Evolutionary conservation across 2,329 filamentous ascomycete genomes (phyloP), one percentile per base, ranked within the genome.

Genomic region (Fusarium sp.): DNA sequence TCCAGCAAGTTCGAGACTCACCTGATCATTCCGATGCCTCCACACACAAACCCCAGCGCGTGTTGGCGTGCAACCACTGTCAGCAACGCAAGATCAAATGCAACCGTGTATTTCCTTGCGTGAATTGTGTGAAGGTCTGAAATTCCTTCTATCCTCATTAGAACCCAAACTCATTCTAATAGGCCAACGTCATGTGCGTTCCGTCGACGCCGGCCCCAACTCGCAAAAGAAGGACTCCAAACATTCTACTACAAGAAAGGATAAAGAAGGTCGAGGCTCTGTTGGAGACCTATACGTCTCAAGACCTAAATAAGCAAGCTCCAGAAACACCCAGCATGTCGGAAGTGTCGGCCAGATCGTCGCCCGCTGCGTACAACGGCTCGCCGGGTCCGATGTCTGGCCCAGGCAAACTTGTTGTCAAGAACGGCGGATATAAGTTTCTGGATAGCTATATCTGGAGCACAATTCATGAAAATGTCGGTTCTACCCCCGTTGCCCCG

Each of bases 51-150:
- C 45, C 32, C 1, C 49, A 43, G 23, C 49, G 60, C 8, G 32
- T 62, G n/a, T 43, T 62, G 19, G 57, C 60, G 6, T 62, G 60
- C 7, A 62, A 47, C 30, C 59, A 62, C 23, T 62, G 60, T 14
- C 60, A 62, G 20, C 58, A 62, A 23, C 60, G 60, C 15, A 62
- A 62, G 4, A 61, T 62, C 10, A 62, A 57, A 45, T 62, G 60
- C 44, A 62, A 63, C 19, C 60, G 60, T 7, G 25, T 63, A 3
- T 62, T 62, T 40, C 60, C 60, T 2, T 62, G 60, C 14, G 44
- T 17, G 3, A 56, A 62, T 10, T 62, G 60, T 25, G 19, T 32
- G 7, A 62, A 62, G 22, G 60, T 56, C 1, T 3, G 11, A 0
- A 25, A 25, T 9, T 2, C 25, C 8, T 10, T 25, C 8, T 1